Conservation (phyloP, 2,329 filamentous ascomycete species). For the Sporothrix globosa region DNA sequence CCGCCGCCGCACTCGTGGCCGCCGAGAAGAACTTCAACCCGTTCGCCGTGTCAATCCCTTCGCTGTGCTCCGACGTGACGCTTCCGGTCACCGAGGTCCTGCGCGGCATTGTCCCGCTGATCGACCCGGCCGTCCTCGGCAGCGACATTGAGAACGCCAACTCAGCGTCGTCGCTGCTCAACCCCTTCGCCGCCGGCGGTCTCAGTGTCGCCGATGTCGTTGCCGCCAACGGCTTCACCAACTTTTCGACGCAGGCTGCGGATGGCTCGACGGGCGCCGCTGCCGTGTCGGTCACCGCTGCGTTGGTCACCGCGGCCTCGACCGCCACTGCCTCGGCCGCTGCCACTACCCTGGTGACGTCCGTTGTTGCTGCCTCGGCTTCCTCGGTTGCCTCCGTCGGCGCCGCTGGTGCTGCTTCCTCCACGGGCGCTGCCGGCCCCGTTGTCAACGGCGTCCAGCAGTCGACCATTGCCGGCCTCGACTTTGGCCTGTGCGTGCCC, state of each 20-base stretch:
- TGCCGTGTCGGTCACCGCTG: constrained; percentile 40
- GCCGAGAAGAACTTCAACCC: constrained; percentile 45
- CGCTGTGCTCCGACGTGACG: constrained; percentile 64
- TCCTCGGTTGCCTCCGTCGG: neutral
- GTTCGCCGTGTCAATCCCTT: constrained; percentile 61
- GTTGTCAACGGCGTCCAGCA: constrained; percentile 30
- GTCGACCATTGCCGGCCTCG: constrained; percentile 41
- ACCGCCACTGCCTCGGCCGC: neutral
- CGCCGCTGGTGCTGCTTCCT: constrained; percentile 18
- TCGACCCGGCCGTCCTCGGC: constrained; percentile 65
- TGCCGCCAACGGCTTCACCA: constrained; percentile 63
- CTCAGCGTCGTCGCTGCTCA: constrained; percentile 54
- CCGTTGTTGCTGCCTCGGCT: constrained; percentile 16
- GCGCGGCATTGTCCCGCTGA: constrained; percentile 67
- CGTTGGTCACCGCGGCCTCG: neutral
- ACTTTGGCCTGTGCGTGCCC: constrained; percentile 60
- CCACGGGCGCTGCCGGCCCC: constrained; percentile 13
- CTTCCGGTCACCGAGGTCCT: constrained; percentile 65
- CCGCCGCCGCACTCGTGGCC: constrained; percentile 47
- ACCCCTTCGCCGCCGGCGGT: constrained; percentile 61
- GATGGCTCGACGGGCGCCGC: constrained; percentile 42
- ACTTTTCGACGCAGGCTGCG: constrained; percentile 54
- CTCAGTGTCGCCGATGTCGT: constrained; percentile 68
- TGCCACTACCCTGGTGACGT: neutral
- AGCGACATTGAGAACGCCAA: constrained; percentile 63